Base-by-base conservation (phyloP, 73 alveolate genomes). In the Paramecium caudatum region DNA sequence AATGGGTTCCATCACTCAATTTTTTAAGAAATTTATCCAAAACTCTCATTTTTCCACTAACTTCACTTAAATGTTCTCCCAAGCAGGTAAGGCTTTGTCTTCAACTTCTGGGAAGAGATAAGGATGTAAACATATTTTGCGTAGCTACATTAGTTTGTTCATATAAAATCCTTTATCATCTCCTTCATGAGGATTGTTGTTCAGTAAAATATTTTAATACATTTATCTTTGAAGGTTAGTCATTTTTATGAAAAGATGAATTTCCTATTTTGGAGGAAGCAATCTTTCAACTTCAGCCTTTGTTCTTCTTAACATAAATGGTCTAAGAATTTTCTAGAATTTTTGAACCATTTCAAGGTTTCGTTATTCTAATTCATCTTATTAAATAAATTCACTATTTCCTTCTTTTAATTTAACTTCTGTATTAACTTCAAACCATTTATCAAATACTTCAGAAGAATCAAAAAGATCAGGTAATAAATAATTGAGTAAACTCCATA, bases 391-490 rank as follows among this genome's bases (percentile, higher is more conserved):
- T 23, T 78, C 93, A 63, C n/a, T n/a, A n/a, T 55, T 86, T 8
- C 82, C 93, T 83, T 23, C 61, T 47, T 47, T 55, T 34, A 68
- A 68, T 37, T 68, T 74, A 17, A 68, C 88, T 43, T 74, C 88
- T 7, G 45, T 90, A 63, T 94, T 92, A 13, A 95, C 91, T 36
- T 94, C 96, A 78, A 97, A 97, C 97, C 97, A 95, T 82, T 96
- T 97, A 49, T 96, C 98, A 62, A 97, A 96, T 10, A 96, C 98
- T 30, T 95, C 98, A 4, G 94, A 63, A 9, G 98, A 94, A 48
- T 93, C 91, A 93, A 98, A 96, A 62, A 98, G 92, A 88, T 98
- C 99, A 15, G 99, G 99, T 65, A 98, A 93, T 55, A 98, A 93
- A 86, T 96, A 98, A 90, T 98, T 98, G 17, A 98, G 91, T 83